phyloP scores from a whole-genome alignment of 2,329 filamentous ascomycete genomes.

The Neofusicoccum sp. region DNA sequence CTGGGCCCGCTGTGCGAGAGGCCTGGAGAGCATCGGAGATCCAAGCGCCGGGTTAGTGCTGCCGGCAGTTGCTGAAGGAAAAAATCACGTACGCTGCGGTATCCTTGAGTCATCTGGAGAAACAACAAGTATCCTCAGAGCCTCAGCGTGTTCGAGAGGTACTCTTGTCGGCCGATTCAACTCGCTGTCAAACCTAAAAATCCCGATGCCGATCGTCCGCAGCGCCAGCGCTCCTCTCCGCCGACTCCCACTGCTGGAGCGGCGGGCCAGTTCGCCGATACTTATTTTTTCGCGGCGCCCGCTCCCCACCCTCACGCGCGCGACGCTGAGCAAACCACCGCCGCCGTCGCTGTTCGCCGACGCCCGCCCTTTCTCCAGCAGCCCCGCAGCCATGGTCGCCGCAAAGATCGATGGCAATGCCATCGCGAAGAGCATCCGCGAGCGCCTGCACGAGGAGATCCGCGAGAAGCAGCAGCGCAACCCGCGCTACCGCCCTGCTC shows the following conservation, averaged over 20 bases:
- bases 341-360: constrained; percentile 7
- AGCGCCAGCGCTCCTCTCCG: not conserved
- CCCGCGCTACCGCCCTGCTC: constrained; percentile 80
- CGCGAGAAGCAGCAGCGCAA: constrained; percentile 76
- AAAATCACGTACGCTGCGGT: constrained; percentile 7
- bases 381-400: constrained; percentile 70
- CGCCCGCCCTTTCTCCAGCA: constrained; percentile 47
- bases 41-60: constrained; percentile 12
- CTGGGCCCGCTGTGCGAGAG: constrained; percentile 14
- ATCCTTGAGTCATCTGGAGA: constrained; percentile 12
- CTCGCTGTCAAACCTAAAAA: not conserved
- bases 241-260: not conserved
- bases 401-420: constrained; percentile 93
- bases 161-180: not conserved
- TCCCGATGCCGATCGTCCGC: too few species aligned
- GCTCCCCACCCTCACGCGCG: constrained; percentile 5
- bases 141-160: too few species aligned
- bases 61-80: constrained; percentile 5
- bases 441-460: constrained; percentile 77
- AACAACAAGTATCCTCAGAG: not conserved
- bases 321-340: constrained; percentile 11
- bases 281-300: constrained; percentile 9
- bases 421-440: constrained; percentile 88
- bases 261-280: not conserved
- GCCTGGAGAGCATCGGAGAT: constrained; percentile 4